Evolutionary conservation across 2,329 filamentous ascomycete genomes (phyloP).

Genomic region (Aspergillus uvarum): DNA sequence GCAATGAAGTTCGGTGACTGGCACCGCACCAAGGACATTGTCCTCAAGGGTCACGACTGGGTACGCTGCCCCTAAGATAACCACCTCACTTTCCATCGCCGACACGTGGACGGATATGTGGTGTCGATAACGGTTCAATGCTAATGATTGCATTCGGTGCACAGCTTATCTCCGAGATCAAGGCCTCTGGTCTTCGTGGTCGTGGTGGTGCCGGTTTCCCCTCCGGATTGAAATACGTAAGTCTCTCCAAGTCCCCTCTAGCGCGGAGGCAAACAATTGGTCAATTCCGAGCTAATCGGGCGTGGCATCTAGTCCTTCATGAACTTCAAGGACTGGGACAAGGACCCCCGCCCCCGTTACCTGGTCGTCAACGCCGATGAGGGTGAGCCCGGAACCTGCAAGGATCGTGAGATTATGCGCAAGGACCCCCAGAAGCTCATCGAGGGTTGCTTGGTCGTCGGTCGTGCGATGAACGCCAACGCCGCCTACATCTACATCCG

Average conservation of each 20-base stretch:
- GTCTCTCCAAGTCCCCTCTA: conserved; percentile 34
- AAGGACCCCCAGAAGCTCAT: conserved; percentile 99
- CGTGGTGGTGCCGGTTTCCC: conserved; percentile 97
- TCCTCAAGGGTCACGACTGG: conserved; percentile 96
- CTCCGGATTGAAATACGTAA: conserved; percentile 97
- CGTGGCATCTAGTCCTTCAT: conserved; percentile 80
- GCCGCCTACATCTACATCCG: conserved; percentile 99
- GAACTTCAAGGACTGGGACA: conserved; percentile 99
- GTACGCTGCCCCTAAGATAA: conserved; percentile 39
- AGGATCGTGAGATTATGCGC: conserved; percentile 99
- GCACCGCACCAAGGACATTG: conserved; percentile 99
- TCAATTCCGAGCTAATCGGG: background rate
- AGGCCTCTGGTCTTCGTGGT: conserved; percentile 90
- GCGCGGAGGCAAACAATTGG: background rate
- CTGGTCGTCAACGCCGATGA: conserved; percentile 98
- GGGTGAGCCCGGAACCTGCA: conserved; percentile 98
- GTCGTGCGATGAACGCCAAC: conserved; percentile 97
- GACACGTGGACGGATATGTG: background rate
- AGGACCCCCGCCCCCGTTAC: conserved; percentile 93
- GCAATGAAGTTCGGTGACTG: conserved; percentile 98
- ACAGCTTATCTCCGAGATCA: conserved; percentile 93
- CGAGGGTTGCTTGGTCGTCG: conserved; percentile 93
- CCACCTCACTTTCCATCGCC: background rate
- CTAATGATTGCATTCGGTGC: conserved; percentile 23
- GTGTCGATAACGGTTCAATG: conserved; percentile 7